phyloP scores from a whole-genome alignment of 257 asterid genomes.

The Mentha longifolia region DNA sequence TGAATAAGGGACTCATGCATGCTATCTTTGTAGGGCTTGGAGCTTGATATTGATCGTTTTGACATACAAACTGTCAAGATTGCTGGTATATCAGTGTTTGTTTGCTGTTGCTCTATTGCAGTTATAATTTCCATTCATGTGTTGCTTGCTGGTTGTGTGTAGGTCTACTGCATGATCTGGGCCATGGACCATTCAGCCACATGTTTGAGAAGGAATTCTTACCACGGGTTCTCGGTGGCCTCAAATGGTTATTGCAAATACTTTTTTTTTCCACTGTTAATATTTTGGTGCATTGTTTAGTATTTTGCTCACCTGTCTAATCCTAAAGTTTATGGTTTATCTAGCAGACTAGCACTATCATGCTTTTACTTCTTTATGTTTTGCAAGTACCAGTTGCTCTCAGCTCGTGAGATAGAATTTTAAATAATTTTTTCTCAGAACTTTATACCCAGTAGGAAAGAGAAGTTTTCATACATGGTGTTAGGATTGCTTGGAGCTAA shows the following conservation, averaged over 20 bases:
- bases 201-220: constrained; percentile 81
- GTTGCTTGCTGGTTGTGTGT: constrained; percentile 38
- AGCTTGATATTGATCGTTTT: constrained; percentile 71
- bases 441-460: neutral
- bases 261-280: neutral
- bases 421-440: constrained; percentile 2
- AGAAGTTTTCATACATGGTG: neutral
- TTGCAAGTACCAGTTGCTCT: constrained; percentile 9
- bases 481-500: neutral
- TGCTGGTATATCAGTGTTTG: constrained; percentile 58
- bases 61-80: constrained; percentile 79
- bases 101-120: constrained; percentile 23
- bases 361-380: neutral
- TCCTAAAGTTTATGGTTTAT: no score
- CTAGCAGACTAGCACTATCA: no score
- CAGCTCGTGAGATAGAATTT: constrained; percentile 4
- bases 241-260: constrained; percentile 55
- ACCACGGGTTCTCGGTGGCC: constrained; percentile 59
- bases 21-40: constrained; percentile 66
- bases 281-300: constrained; percentile 21
- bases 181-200: constrained; percentile 98
- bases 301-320: neutral
- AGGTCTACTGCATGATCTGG: constrained; percentile 95
- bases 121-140: constrained; percentile 26
- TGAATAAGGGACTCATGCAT: constrained; percentile 31